These are phyloP conservation scores for Candida chauliodis DNA, from an alignment of 805 yeast species.

Conservation along the genomic window DNA sequence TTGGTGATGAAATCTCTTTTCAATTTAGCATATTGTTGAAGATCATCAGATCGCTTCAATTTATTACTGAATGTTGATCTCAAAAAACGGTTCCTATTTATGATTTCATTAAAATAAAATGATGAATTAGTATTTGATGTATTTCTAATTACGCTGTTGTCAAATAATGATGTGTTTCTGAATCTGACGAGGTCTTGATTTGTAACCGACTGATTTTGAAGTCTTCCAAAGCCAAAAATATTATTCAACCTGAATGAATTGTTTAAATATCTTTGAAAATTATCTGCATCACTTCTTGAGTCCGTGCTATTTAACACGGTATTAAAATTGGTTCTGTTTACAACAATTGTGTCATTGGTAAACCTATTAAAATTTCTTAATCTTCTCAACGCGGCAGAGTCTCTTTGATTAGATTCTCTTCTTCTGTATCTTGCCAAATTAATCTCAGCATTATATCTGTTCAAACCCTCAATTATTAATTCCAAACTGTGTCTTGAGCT, in stretches of 20 bases:
- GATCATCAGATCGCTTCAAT: no score
- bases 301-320: no score
- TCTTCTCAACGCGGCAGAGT: neutral
- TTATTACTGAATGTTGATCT: no score
- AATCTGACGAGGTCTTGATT: constrained; percentile 7
- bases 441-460: neutral
- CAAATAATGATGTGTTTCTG: neutral
- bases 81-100: no score
- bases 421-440: neutral
- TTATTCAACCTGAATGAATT: neutral
- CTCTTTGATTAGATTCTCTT: neutral
- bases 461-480: neutral
- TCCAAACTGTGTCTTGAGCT: neutral
- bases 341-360: neutral
- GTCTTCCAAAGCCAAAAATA: neutral
- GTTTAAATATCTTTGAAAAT: neutral
- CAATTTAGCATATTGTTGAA: constrained; percentile 3
- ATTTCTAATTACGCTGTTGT: neutral
- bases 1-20: neutral
- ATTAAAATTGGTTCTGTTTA: no score
- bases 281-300: no score
- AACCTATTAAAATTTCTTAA: neutral
- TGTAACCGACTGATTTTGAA: constrained; percentile 6
- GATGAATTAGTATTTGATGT: neutral
- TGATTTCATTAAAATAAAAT: neutral